A percentile compares a stretch with the other conserved stretches of the same genome.
These are phyloP conservation scores for Sporothrix pseudoabietina DNA, from an alignment of 2,329 filamentous ascomycete species.

Conservation along the genomic window DNA sequence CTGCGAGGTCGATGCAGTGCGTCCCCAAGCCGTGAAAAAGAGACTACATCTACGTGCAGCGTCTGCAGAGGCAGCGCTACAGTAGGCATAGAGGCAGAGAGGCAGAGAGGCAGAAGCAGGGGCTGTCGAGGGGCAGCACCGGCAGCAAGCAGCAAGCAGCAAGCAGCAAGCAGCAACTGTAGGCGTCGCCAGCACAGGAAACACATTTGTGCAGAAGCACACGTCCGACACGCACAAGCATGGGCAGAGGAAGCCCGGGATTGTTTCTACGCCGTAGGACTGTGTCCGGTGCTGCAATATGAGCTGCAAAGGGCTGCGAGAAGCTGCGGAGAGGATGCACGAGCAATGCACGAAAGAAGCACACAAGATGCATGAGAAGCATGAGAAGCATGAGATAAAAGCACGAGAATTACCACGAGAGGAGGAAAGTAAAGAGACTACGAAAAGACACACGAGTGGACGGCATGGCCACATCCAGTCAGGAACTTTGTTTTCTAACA, in stretches of 20 bases:
- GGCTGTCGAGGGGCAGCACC: neutral
- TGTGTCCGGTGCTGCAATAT: constrained; percentile 26
- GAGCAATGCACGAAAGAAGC: constrained; percentile 10
- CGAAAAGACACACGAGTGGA: neutral
- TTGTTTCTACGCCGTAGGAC: constrained; percentile 31
- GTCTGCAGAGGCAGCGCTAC: neutral
- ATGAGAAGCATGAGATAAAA: constrained; percentile 7
- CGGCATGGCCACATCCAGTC: neutral
- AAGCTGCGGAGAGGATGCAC: constrained; percentile 13
- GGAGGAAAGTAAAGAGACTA: neutral
- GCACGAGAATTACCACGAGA: neutral
- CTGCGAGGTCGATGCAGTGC: constrained; percentile 23
- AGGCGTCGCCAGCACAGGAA: neutral
- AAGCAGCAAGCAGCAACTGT: too few species aligned
- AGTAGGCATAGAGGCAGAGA: neutral
- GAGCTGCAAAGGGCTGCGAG: neutral
- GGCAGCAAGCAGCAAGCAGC: neutral
- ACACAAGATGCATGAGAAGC: constrained; percentile 6
- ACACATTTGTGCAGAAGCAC: neutral
- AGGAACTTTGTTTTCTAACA: neutral
- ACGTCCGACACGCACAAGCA: constrained; percentile 18
- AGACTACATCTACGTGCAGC: neutral
- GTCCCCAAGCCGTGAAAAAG: constrained; percentile 10
- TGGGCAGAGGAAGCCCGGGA: constrained; percentile 25
- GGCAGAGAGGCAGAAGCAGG: neutral